A percentile compares a stretch with the other conserved stretches of the same genome.
phyloP scores from a whole-genome alignment of 73 alveolate species.

The Urostyla sp. region DNA sequence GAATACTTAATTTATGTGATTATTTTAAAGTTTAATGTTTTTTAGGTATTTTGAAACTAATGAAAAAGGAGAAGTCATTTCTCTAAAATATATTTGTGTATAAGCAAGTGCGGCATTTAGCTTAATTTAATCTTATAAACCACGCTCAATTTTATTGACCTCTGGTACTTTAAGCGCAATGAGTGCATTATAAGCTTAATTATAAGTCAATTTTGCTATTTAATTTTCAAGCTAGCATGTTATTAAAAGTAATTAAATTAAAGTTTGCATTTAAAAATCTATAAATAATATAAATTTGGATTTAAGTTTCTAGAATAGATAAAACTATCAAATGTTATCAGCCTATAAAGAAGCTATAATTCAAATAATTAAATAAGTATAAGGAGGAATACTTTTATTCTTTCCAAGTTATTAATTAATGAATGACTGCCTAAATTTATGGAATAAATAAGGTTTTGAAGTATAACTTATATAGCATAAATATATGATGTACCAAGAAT shows the following conservation, averaged over 20 bases:
- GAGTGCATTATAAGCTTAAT: conserved; percentile 57
- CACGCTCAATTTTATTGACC: conserved; percentile 55
- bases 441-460: conserved; percentile 75
- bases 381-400: conserved; percentile 88
- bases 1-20: no score
- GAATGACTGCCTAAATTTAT: conserved; percentile 59
- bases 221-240: conserved; percentile 62
- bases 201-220: conserved; percentile 50
- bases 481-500: conserved; percentile 88
- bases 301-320: conserved; percentile 79
- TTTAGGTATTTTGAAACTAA: no score
- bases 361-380: not conserved
- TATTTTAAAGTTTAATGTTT: no score
- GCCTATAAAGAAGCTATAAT: conserved; percentile 72
- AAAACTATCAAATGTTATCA: conserved; percentile 73
- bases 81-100: no score
- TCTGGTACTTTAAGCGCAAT: conserved; percentile 85
- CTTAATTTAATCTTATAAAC: not conserved
- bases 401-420: conserved; percentile 80
- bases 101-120: not conserved
- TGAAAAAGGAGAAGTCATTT: no score
- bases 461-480: conserved; percentile 68
- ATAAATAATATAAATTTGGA: conserved; percentile 25
- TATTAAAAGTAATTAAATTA: conserved; percentile 55
- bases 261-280: conserved; percentile 54